Percentiles rank a stretch among this genome's conserved stretches.
Conservation (phyloP, 163 green algal genomes). For the Volvox carteri region DNA sequence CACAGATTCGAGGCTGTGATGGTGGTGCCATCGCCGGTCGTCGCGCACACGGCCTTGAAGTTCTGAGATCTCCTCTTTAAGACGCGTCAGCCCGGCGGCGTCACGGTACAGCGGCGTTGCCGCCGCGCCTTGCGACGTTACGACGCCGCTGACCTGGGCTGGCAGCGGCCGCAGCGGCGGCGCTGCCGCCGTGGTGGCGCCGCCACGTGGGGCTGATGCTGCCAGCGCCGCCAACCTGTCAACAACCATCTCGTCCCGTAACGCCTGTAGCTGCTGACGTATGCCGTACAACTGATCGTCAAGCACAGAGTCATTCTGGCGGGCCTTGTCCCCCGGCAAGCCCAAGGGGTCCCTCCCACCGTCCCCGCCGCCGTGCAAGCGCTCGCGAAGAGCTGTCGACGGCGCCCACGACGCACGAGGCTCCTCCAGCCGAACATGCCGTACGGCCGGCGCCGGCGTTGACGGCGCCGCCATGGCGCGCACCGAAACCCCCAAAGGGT, state of each 20-base stretch:
- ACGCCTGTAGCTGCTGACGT: constrained; percentile 14
- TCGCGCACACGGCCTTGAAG: constrained; percentile 12
- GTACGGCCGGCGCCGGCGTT: constrained; percentile 9
- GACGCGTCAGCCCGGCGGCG: neutral
- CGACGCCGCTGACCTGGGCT: too few species aligned
- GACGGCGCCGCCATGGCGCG: neutral
- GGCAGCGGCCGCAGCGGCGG: neutral
- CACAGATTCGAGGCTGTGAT: constrained; percentile 27
- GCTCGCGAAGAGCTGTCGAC: neutral
- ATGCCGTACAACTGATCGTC: constrained; percentile 37
- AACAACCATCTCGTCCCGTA: neutral
- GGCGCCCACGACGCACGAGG: neutral
- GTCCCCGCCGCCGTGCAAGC: neutral
- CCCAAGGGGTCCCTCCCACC: too few species aligned
- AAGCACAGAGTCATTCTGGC: neutral
- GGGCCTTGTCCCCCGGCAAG: neutral
- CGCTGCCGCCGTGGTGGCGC: neutral
- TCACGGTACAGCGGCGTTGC: neutral
- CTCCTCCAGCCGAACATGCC: neutral
- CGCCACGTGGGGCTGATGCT: neutral
- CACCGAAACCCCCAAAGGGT: neutral
- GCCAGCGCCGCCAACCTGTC: constrained; percentile 9
- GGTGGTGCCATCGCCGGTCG: constrained; percentile 28
- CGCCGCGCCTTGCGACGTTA: too few species aligned
- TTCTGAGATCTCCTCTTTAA: constrained; percentile 31